Percentiles rank a stretch among this genome's conserved stretches.
These are phyloP conservation scores for Annulohypoxylon maeteangense DNA, from an alignment of 495 filamentous ascomycete genomes.

Conservation along the genomic window DNA sequence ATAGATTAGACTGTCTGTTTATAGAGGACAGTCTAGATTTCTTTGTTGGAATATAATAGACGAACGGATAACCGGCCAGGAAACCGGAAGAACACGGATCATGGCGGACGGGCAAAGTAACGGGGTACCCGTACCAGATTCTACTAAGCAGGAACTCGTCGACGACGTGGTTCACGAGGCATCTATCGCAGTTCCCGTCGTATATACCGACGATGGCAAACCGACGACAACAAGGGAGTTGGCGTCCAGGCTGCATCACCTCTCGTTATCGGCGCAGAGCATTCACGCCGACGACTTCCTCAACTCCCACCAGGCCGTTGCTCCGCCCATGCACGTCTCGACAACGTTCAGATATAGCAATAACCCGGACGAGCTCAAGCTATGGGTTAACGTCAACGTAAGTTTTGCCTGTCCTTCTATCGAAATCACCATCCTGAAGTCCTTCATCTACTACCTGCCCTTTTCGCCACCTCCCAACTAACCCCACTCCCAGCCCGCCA, in stretches of 20 bases:
- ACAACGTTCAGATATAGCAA: slow-evolving; percentile 86
- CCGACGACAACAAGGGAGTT: slow-evolving; percentile 20
- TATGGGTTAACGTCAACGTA: slow-evolving; percentile 59
- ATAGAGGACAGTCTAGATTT: not conserved
- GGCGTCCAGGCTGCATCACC: slow-evolving; percentile 44
- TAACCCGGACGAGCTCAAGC: slow-evolving; percentile 70
- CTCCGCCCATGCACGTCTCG: slow-evolving; percentile 85
- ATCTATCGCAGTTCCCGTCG: too few species aligned
- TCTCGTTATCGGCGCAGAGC: slow-evolving; percentile 73
- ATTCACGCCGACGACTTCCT: slow-evolving; percentile 88
- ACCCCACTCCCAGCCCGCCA: slow-evolving; percentile 47
- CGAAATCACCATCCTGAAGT: not conserved
- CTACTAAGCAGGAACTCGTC: slow-evolving; percentile 34
- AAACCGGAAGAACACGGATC: slow-evolving; percentile 1
- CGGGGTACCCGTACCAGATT: slow-evolving; percentile 26
- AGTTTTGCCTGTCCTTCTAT: slow-evolving; percentile 18
- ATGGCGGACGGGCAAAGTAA: slow-evolving; percentile 37
- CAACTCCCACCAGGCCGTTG: slow-evolving; percentile 77
- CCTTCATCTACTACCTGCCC: too few species aligned
- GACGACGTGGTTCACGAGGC: slow-evolving; percentile 38
- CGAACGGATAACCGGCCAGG: not conserved
- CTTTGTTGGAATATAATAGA: not conserved
- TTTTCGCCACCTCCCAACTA: too few species aligned
- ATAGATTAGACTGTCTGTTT: not conserved
- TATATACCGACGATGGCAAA: slow-evolving; percentile 1